phyloP scores from a whole-genome alignment of 2,329 filamentous ascomycete genomes.

The Diaporthe amygdali region DNA sequence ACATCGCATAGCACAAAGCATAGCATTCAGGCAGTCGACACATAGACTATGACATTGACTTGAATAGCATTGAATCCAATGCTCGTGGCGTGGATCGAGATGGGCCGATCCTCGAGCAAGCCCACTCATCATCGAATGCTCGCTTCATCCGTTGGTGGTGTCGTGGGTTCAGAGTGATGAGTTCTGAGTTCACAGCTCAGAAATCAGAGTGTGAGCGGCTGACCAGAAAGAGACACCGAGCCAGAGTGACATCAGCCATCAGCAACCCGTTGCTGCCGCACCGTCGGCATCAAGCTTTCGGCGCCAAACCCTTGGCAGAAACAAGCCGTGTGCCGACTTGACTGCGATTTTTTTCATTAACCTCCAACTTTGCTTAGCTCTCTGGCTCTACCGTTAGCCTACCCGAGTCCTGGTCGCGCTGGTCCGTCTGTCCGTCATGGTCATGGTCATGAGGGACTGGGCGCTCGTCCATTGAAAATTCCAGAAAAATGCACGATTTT shows the following conservation, averaged over 20 bases:
- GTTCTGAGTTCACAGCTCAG: too few relatives aligned
- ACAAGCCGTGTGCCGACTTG: neutral
- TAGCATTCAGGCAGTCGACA: neutral
- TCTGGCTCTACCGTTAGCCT: too few relatives aligned
- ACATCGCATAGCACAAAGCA: neutral
- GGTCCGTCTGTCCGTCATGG: too few relatives aligned
- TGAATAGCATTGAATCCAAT: too few relatives aligned
- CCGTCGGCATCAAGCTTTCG: conserved; percentile 6
- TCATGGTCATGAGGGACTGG: too few relatives aligned
- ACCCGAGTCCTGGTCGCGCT: too few relatives aligned
- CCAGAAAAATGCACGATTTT: neutral
- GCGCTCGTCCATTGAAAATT: too few relatives aligned
- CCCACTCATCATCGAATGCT: neutral
- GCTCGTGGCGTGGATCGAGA: neutral
- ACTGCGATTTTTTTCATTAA: neutral
- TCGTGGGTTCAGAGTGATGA: neutral
- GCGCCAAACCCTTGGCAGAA: conserved; percentile 1
- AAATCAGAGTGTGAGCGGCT: too few relatives aligned
- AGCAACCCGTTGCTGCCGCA: conserved; percentile 1
- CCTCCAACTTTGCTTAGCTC: neutral
- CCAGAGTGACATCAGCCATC: conserved; percentile 6
- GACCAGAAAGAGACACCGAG: conserved; percentile 10
- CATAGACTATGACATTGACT: neutral
- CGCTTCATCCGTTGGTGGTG: neutral
- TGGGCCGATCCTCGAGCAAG: neutral